Evolutionary conservation across 2,329 filamentous ascomycete species (phyloP), one percentile per base, ranked within the genome.

Genomic region (Blumeriella jaapii): DNA sequence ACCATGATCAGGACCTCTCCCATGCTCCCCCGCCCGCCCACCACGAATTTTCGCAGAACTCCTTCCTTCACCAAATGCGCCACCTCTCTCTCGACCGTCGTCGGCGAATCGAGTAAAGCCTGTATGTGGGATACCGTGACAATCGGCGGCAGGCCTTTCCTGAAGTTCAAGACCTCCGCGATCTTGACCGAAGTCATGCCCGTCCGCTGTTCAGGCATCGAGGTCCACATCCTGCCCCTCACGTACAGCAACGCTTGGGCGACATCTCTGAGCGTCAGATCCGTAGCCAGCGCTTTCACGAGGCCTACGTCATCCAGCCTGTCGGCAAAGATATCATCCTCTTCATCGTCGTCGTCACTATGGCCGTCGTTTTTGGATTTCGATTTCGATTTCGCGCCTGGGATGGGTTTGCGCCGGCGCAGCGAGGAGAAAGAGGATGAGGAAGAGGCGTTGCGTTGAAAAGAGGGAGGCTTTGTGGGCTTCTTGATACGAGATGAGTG

Each of bases 91-190:
- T 85, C 80, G 1, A 74, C 73, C 1, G 61, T 63, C 0, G 78
- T 82, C 1, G 78, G 71, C 2, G 71, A 74, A 7, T 58, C 59
- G 28, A 80, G 63, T 2, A 84, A 57, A 1, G 77, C 69, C 42
- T 78, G 70, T 5, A 86, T 55, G 52, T 86, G 80, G 1, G 74
- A 69, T 13, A 75, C 56, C 0, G 74, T 78, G 4, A 80, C 72
- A 14, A 84, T 61, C 0, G 73, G 74, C 7, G 82, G 77, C 24
- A 82, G 55, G 10, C 58, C 58, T 19, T 57, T 59, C 12, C 78
- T 65, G 51, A 71, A 76, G 42, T 75, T 72, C 34, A 84, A 62
- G 11, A 81, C 59, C 49, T 79, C 70, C 2, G 77, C 64, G 10
- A 75, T 73, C 8, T 75, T 64, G 13, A 68, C 69, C 4, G 74